Evolutionary conservation across 495 filamentous ascomycete genomes (phyloP).

Genomic region (Pseudomonodictys pantanalensis): DNA sequence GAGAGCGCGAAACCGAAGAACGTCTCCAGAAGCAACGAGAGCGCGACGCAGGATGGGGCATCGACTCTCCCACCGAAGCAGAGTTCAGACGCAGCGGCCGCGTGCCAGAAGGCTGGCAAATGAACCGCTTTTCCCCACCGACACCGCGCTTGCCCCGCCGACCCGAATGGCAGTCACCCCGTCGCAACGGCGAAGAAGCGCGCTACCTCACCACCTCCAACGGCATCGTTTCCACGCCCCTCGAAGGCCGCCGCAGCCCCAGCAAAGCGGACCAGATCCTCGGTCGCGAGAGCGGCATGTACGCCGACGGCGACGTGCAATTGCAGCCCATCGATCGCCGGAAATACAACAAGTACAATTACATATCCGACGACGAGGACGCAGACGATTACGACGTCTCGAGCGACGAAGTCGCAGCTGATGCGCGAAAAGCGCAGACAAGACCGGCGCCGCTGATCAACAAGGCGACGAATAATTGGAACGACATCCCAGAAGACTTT

Average conservation of each 20-base stretch:
- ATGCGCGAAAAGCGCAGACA: conserved; percentile 16
- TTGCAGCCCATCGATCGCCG: conserved; percentile 35
- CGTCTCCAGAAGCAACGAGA: conserved; percentile 37
- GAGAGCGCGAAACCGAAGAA: conserved; percentile 33
- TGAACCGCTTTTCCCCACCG: conserved; percentile 20
- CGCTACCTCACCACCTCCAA: conserved; percentile 31
- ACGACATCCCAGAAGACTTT: conserved; percentile 42
- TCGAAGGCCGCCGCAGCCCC: conserved; percentile 26
- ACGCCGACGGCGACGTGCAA: conserved; percentile 33
- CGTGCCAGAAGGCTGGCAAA: conserved; percentile 23
- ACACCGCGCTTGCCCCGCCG: conserved; percentile 21
- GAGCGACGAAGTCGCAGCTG: conserved; percentile 33
- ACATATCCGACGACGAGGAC: conserved; percentile 28
- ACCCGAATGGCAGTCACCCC: conserved; percentile 24
- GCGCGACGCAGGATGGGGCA: conserved; percentile 34
- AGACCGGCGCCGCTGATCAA: conserved; percentile 7
- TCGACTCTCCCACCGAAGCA: conserved; percentile 30
- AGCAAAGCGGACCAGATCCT: conserved; percentile 36
- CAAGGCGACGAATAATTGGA: conserved; percentile 37
- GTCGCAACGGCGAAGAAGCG: conserved; percentile 18
- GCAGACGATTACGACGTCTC: conserved; percentile 34
- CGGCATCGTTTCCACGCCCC: conserved; percentile 9
- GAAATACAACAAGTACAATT: conserved; percentile 32
- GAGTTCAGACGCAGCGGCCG: conserved; percentile 23
- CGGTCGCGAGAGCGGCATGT: conserved; percentile 31